Conservation (phyloP, 331 rosid species). For the Stylosanthes scabra region DNA sequence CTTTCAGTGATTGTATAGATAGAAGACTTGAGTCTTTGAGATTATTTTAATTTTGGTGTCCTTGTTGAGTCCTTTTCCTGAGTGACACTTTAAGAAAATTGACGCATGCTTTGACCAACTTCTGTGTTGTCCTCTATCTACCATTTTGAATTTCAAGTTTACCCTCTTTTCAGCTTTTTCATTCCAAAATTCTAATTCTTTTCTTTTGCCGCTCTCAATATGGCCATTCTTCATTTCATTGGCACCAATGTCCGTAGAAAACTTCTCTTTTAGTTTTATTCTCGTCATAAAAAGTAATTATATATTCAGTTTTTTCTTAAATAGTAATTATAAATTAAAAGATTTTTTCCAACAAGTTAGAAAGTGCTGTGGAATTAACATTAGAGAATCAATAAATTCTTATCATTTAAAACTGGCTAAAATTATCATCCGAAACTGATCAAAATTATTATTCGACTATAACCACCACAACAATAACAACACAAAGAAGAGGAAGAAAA, state of each 20-base stretch:
- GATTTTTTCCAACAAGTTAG: no score
- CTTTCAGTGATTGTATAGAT: neutral
- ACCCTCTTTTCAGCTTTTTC: neutral
- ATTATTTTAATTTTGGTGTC: neutral
- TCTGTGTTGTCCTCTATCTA: neutral
- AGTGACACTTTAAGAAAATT: neutral
- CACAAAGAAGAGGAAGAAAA: no score
- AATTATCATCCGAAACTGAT: no score
- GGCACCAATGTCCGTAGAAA: neutral
- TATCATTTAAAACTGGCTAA: no score
- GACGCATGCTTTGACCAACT: constrained; percentile 7
- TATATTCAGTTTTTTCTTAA: no score
- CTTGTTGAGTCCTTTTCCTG: neutral
- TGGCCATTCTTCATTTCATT: neutral
- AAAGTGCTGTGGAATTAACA: no score
- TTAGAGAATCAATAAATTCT: no score
- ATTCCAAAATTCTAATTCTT: constrained; percentile 2
- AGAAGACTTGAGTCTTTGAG: neutral
- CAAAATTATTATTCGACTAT: no score
- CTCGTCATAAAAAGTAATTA: no score
- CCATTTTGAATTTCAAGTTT: neutral
- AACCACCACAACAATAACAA: no score
- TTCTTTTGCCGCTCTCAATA: neutral
- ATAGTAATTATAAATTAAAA: no score
- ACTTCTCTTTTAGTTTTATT: no score